Evolutionary conservation across 306 rosid species (phyloP).

Genomic region (Vigna mungo): DNA sequence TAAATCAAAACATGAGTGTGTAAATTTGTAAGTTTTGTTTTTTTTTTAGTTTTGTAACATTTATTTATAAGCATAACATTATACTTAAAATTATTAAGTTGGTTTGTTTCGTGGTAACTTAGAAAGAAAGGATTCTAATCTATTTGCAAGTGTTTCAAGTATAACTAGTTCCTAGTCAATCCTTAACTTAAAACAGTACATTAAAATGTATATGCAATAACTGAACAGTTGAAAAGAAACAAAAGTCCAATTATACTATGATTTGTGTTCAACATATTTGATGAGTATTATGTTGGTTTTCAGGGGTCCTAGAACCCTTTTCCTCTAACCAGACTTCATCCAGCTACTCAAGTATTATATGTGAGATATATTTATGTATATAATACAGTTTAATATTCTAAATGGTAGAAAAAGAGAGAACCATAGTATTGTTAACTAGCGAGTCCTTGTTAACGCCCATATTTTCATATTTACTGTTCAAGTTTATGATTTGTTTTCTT

Average conservation of each 20-base stretch:
- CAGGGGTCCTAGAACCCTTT: neutral
- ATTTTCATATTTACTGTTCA: neutral
- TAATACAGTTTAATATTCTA: too few species aligned
- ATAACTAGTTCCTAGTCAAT: neutral
- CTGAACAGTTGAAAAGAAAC: neutral
- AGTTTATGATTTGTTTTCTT: neutral
- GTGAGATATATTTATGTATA: too few species aligned
- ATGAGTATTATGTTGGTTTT: neutral
- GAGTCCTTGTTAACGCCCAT: neutral
- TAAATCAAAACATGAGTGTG: neutral
- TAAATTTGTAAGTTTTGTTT: too few species aligned
- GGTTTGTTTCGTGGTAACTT: neutral
- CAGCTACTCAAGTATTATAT: neutral
- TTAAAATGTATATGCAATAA: neutral
- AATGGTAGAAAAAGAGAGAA: too few species aligned
- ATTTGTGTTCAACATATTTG: neutral
- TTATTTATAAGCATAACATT: constrained; percentile 1
- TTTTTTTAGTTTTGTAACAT: neutral
- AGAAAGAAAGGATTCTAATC: neutral
- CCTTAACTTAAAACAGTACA: neutral
- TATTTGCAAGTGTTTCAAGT: neutral
- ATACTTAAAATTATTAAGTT: neutral
- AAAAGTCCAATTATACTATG: neutral
- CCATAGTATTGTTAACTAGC: too few species aligned
- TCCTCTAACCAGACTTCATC: neutral